These are phyloP conservation scores for Daldinia concentrica DNA, from an alignment of 495 filamentous ascomycete genomes.

Conservation along the genomic window DNA sequence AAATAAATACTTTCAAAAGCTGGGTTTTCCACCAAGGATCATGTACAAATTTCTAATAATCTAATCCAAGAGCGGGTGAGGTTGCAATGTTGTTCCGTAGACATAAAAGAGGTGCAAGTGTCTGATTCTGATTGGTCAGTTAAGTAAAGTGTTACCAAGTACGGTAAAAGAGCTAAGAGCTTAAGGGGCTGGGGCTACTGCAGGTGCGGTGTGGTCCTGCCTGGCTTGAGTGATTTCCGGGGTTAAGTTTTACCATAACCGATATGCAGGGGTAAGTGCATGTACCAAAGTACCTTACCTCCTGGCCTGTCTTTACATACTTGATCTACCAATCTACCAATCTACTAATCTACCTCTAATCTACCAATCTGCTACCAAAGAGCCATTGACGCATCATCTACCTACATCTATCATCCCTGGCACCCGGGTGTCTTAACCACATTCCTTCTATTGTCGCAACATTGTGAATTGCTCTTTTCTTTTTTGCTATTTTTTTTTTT, in stretches of 20 bases:
- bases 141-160: background rate
- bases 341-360: conserved; percentile 27
- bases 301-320: background rate
- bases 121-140: background rate
- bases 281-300: conserved; percentile 5
- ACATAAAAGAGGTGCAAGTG: background rate
- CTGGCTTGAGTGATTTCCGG: background rate
- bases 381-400: conserved; percentile 30
- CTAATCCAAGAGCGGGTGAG: too few species aligned
- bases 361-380: conserved; percentile 9
- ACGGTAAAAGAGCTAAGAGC: background rate
- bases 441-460: conserved; percentile 27
- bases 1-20: too few species aligned
- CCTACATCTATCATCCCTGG: conserved; percentile 25
- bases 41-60: too few species aligned
- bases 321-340: conserved; percentile 27
- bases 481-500: too few species aligned
- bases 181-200: too few species aligned
- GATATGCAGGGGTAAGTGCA: conserved; percentile 14
- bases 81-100: too few species aligned
- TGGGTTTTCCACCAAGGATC: too few species aligned
- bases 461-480: conserved; percentile 23
- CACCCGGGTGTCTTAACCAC: conserved; percentile 24
- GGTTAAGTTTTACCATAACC: conserved; percentile 24
- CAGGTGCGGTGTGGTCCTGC: too few species aligned